Evolutionary conservation across 139 green algal species (phyloP).

Genomic region (Diplosphaera chodatii): DNA sequence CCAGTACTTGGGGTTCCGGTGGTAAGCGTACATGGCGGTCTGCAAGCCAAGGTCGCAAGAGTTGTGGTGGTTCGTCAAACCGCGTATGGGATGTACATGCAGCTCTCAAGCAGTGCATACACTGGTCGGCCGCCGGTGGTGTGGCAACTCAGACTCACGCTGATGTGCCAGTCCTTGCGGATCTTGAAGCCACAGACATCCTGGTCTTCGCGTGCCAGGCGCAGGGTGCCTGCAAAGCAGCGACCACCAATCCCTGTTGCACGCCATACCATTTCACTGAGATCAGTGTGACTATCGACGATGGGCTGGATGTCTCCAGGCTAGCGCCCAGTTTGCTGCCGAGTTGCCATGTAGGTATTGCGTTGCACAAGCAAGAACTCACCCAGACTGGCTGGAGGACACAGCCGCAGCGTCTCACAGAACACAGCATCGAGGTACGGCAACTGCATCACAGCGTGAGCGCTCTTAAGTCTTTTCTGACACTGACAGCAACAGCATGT

Average conservation of each 20-base stretch:
- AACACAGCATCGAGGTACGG: slow-evolving; percentile 45
- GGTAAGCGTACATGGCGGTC: slow-evolving; percentile 29
- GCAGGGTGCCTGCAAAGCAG: not conserved
- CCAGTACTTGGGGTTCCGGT: slow-evolving; percentile 37
- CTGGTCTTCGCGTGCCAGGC: slow-evolving; percentile 2
- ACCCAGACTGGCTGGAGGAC: slow-evolving; percentile 25
- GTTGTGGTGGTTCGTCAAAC: too few species aligned
- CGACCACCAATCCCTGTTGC: too few species aligned
- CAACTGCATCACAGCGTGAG: slow-evolving; percentile 7
- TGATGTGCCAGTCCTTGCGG: not conserved
- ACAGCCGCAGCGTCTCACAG: slow-evolving; percentile 48
- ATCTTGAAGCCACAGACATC: not conserved
- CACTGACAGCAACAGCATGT: too few species aligned
- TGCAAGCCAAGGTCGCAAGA: not conserved
- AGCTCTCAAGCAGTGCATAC: not conserved
- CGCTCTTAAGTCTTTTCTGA: not conserved
- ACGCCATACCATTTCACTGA: too few species aligned
- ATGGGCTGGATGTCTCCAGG: too few species aligned
- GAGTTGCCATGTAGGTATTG: too few species aligned
- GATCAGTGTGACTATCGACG: too few species aligned
- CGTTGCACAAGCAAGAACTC: too few species aligned
- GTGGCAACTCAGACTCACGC: not conserved
- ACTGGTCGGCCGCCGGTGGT: not conserved
- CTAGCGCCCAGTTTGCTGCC: too few species aligned
- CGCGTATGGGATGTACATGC: not conserved